Base-by-base conservation (phyloP, 2,329 filamentous ascomycete species). In the Cladophialophora psammophila region DNA sequence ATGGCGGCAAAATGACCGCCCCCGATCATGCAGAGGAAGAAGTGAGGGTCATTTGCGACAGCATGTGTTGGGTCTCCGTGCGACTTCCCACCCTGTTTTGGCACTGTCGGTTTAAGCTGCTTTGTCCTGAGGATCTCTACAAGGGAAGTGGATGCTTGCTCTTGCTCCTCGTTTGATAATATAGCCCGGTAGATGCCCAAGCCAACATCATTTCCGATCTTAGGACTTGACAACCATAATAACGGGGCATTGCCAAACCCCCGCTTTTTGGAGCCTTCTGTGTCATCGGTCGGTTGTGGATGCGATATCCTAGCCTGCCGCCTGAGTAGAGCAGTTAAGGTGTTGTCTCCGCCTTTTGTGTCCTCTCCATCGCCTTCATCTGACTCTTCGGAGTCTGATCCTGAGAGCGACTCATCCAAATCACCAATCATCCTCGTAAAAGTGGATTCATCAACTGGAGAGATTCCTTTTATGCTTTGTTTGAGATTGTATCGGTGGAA, bases 11-110 rank as follows among this genome's bases (percentile, higher is more conserved):
- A 99, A 77, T 99, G 95, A 0, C 95, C 95, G 67, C 95, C 95
- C 31, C 95, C 95, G 59, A 99, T 96, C 95, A 99, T 99, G 79
- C 94, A 98, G 56, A 99, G 86, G 76, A 99, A 98, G 58, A 97
- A 88, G 76, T 98, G 94, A 1, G 93, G 92, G 7, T 90, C 89
- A 83, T 88, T 87, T 56, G 89, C 88, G 64, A 87, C 88, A 32
- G 54, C 12, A 2, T 65, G 50, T 40, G 63, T 65, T 20, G 72
- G 42, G 68, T 86, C 69, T n/a, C 69, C 68, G 12, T 56, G 36
- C 31, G 71, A 78, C 26, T 80, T 73, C 2, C 77, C 73, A 18
- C 74, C 72, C 73, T 79, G 74, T 72, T 79, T 78, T 69, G 74
- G 64, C 38, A 82, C 78, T 62, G 83, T 87, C 0, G 92, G 89